Evolutionary conservation across 2,329 filamentous ascomycete genomes (phyloP), one percentile per base, ranked within the genome.

Genomic region (Colletotrichum tamarilloi): DNA sequence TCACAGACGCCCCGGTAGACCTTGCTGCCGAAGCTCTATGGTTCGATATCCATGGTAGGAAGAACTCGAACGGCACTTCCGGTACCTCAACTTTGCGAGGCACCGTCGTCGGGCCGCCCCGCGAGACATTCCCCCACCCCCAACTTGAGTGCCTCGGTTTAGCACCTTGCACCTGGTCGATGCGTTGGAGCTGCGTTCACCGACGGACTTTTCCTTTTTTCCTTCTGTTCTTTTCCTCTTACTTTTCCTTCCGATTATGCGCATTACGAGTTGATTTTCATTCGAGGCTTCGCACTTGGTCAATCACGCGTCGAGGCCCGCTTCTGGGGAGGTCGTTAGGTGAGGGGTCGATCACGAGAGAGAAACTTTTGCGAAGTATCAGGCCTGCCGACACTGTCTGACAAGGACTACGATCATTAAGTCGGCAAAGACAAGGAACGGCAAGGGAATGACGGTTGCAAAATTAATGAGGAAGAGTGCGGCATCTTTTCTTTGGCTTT

Each of bases 51-150:
- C 53, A 24, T 66, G 60, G 67, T 62, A 73, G 70, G 67, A 73
- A 73, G 70, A 64, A 70, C 28, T 75, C 72, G 82, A 84, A 84
- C 81, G 83, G 83, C 82, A 83, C 77, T 79, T 77, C 82, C 82
- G 81, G 79, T 82, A 80, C 78, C 77, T 77, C 77, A 77, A 75
- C 60, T 56, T 55, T 62, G 76, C 72, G 77, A 79, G 66, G 78
- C 81, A 78, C 80, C 80, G 80, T 65, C 65, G 62, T 76, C 77
- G 76, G 76, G 77, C 56, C 62, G 68, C 68, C 28, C 57, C 38
- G 72, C 68, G 72, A 74, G 68, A 74, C 72, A 70, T 67, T 66
- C 52, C 46, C 57, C 11, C 19, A 32, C 42, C 55, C 56, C 60
- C 30, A 63, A 53, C 55, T 32, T 46, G 72, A 68, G 72, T 64